These are phyloP conservation scores for Colletotrichum cuscutae DNA, from an alignment of 2,329 filamentous ascomycete species.

Conservation along the genomic window DNA sequence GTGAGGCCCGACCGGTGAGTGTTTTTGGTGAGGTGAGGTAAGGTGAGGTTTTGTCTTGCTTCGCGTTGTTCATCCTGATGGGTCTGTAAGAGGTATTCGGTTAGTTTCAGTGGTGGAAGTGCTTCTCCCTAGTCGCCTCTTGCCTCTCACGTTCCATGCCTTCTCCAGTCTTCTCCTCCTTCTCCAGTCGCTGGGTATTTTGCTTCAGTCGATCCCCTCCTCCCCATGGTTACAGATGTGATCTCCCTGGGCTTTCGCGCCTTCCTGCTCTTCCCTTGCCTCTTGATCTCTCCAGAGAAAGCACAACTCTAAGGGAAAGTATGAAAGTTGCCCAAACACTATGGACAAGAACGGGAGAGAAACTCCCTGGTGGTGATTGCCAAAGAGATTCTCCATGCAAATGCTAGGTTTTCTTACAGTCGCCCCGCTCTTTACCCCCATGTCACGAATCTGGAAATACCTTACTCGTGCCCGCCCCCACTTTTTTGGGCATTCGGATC, in stretches of 20 bases:
- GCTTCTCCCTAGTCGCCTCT: background rate
- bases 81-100: background rate
- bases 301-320: background rate
- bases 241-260: background rate
- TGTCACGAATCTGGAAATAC: background rate
- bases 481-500: no score
- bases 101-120: background rate
- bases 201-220: background rate
- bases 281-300: background rate
- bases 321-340: background rate
- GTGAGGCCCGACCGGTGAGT: background rate
- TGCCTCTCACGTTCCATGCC: background rate
- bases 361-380: slow-evolving; percentile 1
- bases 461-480: no score
- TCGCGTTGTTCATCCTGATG: slow-evolving; percentile 15
- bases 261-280: background rate
- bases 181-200: slow-evolving; percentile 3
- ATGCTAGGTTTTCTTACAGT: background rate
- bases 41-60: background rate
- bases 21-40: slow-evolving; percentile 22
- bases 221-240: background rate
- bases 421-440: background rate
- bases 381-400: slow-evolving; percentile 12
- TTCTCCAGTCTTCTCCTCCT: background rate
- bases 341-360: slow-evolving; percentile 7